phyloP scores from a whole-genome alignment of 495 filamentous ascomycete species.

The Aspergillus nanangensis region DNA sequence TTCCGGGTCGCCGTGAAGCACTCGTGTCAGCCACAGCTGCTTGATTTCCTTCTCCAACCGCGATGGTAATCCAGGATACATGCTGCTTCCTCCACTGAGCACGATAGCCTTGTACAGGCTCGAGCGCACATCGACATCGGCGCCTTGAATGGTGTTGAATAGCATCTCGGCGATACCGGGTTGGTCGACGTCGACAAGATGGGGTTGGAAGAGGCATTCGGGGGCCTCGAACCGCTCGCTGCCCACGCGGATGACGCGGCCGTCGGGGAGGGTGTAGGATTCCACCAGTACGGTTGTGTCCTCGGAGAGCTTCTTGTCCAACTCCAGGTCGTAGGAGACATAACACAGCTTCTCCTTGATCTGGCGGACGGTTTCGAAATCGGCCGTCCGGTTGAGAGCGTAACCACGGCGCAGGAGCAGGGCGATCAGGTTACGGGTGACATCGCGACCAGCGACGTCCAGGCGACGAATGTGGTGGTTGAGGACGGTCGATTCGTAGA shows the following conservation, averaged over 20 bases:
- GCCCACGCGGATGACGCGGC: slow-evolving; percentile 90
- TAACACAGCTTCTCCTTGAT: slow-evolving; percentile 99
- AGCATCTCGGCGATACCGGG: slow-evolving; percentile 94
- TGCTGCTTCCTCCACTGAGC: slow-evolving; percentile 91
- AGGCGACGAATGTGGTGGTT: slow-evolving; percentile 93
- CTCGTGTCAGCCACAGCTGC: slow-evolving; percentile 94
- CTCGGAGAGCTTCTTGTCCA: slow-evolving; percentile 93
- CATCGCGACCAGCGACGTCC: slow-evolving; percentile 94
- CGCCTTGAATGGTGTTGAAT: slow-evolving; percentile 96
- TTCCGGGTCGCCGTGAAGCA: slow-evolving; percentile 85
- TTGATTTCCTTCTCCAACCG: slow-evolving; percentile 97
- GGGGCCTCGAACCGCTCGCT: slow-evolving; percentile 97
- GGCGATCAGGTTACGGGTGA: slow-evolving; percentile 94
- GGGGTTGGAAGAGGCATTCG: slow-evolving; percentile 98
- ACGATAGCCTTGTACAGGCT: slow-evolving; percentile 97
- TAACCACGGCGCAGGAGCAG: slow-evolving; percentile 94
- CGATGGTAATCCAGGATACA: slow-evolving; percentile 95
- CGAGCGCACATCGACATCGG: slow-evolving; percentile 89
- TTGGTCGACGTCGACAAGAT: slow-evolving; percentile 96
- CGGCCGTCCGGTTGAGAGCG: slow-evolving; percentile 94
- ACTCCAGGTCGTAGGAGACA: slow-evolving; percentile 94
- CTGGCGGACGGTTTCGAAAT: slow-evolving; percentile 98
- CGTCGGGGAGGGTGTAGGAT: slow-evolving; percentile 94
- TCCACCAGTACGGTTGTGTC: slow-evolving; percentile 98
- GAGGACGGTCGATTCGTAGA: slow-evolving; percentile 94